Evolutionary conservation across 2,329 filamentous ascomycete species (phyloP).

Genomic region (Curvularia eragrostidis): DNA sequence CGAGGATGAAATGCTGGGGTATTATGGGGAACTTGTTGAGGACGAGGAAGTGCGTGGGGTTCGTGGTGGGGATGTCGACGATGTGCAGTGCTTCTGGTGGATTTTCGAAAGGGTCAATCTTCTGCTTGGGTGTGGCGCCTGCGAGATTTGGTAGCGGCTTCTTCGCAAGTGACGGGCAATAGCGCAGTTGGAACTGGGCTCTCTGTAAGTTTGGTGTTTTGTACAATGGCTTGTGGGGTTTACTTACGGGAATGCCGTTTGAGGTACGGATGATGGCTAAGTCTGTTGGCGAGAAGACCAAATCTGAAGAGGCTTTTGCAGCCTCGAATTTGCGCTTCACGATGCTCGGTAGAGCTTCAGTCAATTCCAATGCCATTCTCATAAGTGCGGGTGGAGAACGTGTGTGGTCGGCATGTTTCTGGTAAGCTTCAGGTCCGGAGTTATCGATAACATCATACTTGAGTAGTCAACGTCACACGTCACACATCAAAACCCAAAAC

Average conservation of each 20-base stretch:
- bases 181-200: constrained; percentile 75
- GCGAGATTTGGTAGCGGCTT: constrained; percentile 63
- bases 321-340: constrained; percentile 48
- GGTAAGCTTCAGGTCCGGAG: constrained; percentile 4
- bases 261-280: constrained; percentile 49
- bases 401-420: background rate
- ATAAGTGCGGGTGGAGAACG: constrained; percentile 2
- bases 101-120: constrained; percentile 68
- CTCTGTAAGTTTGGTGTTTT: constrained; percentile 20
- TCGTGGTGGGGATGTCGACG: constrained; percentile 54
- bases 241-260: constrained; percentile 47
- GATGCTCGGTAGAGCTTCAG: constrained; percentile 45
- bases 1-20: constrained; percentile 73
- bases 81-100: constrained; percentile 63
- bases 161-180: constrained; percentile 70
- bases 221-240: constrained; percentile 7
- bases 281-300: constrained; percentile 52
- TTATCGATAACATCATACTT: constrained; percentile 2
- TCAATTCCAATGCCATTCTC: constrained; percentile 42
- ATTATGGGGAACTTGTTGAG: constrained; percentile 79
- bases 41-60: constrained; percentile 66
- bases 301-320: constrained; percentile 44
- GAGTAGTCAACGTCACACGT: constrained; percentile 9
- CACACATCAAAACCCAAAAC: constrained; percentile 3
- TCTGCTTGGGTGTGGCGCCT: constrained; percentile 32